Evolutionary conservation across 768 basidiomycete genomes (phyloP).

Genomic region (Mycena polygramma): DNA sequence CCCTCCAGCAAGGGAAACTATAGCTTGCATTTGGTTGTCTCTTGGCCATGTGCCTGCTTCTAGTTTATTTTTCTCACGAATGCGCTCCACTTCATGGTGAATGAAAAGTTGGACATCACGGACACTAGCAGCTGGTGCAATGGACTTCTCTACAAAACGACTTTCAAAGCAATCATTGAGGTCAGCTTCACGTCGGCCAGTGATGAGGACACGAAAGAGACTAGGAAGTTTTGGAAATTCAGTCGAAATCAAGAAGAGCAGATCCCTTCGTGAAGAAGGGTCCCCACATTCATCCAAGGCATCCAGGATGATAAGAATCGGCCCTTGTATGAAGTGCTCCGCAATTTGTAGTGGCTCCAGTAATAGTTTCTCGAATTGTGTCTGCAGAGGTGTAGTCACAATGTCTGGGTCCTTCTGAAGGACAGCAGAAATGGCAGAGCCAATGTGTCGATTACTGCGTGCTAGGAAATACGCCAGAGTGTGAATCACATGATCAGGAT

Average conservation of each 20-base stretch:
- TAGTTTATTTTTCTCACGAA: background rate
- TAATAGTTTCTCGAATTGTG: background rate
- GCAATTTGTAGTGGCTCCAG: background rate
- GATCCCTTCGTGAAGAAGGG: background rate
- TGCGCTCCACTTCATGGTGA: background rate
- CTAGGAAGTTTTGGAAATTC: background rate
- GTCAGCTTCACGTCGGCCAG: background rate
- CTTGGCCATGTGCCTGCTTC: background rate
- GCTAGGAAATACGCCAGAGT: background rate
- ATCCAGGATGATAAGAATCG: slow-evolving; percentile 1
- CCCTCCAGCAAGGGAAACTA: background rate
- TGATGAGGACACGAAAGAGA: background rate
- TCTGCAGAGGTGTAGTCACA: background rate
- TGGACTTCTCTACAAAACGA: background rate
- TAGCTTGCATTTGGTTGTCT: background rate
- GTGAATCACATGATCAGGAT: background rate
- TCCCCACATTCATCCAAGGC: slow-evolving; percentile 9
- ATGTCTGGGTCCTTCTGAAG: background rate
- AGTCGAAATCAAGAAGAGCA: background rate
- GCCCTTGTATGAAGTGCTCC: background rate
- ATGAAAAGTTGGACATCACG: background rate
- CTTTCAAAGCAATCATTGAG: background rate
- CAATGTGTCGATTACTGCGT: background rate
- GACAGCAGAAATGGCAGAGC: background rate
- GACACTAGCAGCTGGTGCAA: background rate